Evolutionary conservation across 495 filamentous ascomycete species (phyloP).

Genomic region (Penicillium simplicissimum): DNA sequence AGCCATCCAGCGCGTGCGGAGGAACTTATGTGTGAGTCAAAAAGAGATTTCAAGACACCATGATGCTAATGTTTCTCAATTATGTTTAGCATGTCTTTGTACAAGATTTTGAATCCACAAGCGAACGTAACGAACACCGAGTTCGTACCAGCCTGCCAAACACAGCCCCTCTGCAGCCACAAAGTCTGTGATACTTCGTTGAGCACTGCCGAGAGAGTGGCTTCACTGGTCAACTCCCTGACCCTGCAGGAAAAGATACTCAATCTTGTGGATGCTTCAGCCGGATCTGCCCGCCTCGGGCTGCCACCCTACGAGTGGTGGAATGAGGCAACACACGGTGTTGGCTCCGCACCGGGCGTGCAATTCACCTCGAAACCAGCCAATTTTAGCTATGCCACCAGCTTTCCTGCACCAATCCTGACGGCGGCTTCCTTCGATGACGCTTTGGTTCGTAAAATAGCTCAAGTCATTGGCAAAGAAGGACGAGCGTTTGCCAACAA

Average conservation of each 20-base stretch:
- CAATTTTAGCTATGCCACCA: constrained; percentile 13
- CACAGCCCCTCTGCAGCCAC: neutral
- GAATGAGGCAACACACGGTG: constrained; percentile 14
- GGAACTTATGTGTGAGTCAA: neutral
- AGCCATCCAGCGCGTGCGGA: constrained; percentile 3
- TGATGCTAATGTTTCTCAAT: neutral
- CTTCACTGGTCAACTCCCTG: neutral
- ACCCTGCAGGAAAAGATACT: constrained; percentile 14
- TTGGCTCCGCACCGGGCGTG: constrained; percentile 8
- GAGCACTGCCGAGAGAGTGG: neutral
- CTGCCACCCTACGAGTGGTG: constrained; percentile 13
- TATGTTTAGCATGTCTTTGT: constrained; percentile 2
- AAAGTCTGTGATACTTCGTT: neutral
- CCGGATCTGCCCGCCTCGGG: constrained; percentile 10
- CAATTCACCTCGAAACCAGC: constrained; percentile 7
- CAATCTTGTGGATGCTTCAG: constrained; percentile 12
- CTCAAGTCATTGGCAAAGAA: constrained; percentile 8
- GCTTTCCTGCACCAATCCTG: constrained; percentile 10
- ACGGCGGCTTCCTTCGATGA: constrained; percentile 15
- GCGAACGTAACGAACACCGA: neutral
- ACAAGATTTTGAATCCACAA: neutral
- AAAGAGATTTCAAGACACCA: neutral
- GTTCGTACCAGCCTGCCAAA: constrained; percentile 1
- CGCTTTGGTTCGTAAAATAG: constrained; percentile 6
- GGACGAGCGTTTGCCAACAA: constrained; percentile 10